phyloP scores from a whole-genome alignment of 495 filamentous ascomycete genomes.

The Rostrohypoxylon terebratum region DNA sequence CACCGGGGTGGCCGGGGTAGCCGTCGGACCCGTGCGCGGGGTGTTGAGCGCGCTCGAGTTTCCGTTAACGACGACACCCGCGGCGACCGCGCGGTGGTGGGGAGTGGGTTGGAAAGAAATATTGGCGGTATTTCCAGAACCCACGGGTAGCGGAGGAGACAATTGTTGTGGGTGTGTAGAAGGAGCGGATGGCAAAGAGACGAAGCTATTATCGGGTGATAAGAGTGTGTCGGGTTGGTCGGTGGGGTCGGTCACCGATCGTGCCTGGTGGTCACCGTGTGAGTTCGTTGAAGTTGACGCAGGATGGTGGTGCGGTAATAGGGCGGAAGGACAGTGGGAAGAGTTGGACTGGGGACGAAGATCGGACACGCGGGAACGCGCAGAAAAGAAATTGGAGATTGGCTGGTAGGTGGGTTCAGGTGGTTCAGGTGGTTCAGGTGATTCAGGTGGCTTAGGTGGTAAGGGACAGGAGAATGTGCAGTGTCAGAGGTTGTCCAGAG shows the following conservation, averaged over 20 bases:
- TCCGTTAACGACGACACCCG: slow-evolving; percentile 50
- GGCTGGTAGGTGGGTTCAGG: slow-evolving; percentile 1
- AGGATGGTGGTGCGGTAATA: slow-evolving; percentile 25
- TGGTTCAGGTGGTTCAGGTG: too few species aligned
- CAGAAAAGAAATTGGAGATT: slow-evolving; percentile 35
- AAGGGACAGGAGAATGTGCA: too few species aligned
- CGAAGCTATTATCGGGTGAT: slow-evolving; percentile 20
- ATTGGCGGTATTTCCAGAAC: slow-evolving; percentile 39
- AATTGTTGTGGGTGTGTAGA: not conserved
- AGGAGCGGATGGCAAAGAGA: not conserved
- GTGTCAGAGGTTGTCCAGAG: too few species aligned
- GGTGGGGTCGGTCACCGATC: slow-evolving; percentile 30
- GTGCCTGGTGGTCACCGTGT: slow-evolving; percentile 39
- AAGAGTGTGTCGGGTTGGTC: slow-evolving; percentile 15
- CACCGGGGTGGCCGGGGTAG: slow-evolving; percentile 43
- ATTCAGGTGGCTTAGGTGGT: too few species aligned
- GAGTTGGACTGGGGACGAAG: slow-evolving; percentile 36
- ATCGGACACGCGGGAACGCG: slow-evolving; percentile 14
- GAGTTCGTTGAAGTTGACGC: slow-evolving; percentile 31
- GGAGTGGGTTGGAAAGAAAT: slow-evolving; percentile 49
- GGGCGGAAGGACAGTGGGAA: slow-evolving; percentile 34
- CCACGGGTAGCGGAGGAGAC: slow-evolving; percentile 5
- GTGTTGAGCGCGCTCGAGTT: slow-evolving; percentile 55
- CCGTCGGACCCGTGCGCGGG: slow-evolving; percentile 47
- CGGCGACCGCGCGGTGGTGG: slow-evolving; percentile 49